phyloP scores from a whole-genome alignment of 1,284 basidiomycete genomes.

The Austroboletus novae-zelandiae region DNA sequence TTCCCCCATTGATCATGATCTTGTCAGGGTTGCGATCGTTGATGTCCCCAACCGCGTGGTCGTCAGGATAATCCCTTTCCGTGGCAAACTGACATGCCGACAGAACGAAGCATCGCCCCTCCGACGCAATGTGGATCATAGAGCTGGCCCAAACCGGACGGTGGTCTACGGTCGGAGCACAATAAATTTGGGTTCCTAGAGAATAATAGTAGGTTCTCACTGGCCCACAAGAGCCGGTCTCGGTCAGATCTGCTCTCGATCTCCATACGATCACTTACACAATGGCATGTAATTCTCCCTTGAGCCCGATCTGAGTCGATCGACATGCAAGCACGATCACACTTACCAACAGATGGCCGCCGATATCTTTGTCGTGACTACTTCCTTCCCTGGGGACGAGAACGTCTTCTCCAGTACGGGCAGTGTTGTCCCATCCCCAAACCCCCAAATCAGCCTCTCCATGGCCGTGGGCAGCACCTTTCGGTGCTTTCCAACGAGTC shows the following conservation, averaged over 20 bases:
- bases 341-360: constrained; percentile 68
- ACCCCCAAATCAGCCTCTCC: constrained; percentile 71
- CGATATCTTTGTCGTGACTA: constrained; percentile 51
- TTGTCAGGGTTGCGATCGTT: constrained; percentile 45
- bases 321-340: not conserved
- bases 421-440: constrained; percentile 51
- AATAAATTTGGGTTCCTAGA: constrained; percentile 62
- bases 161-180: constrained; percentile 70
- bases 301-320: not conserved
- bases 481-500: constrained; percentile 64
- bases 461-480: constrained; percentile 71
- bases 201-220: constrained; percentile 63
- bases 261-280: constrained; percentile 34
- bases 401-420: constrained; percentile 43
- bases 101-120: constrained; percentile 76
- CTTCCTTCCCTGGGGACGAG: constrained; percentile 17
- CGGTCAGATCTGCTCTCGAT: not conserved
- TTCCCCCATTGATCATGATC: constrained; percentile 69
- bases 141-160: constrained; percentile 61
- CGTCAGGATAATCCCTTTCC: constrained; percentile 59
- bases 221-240: constrained; percentile 19
- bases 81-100: constrained; percentile 63
- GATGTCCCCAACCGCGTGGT: constrained; percentile 47
- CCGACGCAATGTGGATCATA: constrained; percentile 73
- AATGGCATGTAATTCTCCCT: constrained; percentile 82